Conservation (phyloP, 208 protist species). For the Wallacemonas sp. region DNA sequence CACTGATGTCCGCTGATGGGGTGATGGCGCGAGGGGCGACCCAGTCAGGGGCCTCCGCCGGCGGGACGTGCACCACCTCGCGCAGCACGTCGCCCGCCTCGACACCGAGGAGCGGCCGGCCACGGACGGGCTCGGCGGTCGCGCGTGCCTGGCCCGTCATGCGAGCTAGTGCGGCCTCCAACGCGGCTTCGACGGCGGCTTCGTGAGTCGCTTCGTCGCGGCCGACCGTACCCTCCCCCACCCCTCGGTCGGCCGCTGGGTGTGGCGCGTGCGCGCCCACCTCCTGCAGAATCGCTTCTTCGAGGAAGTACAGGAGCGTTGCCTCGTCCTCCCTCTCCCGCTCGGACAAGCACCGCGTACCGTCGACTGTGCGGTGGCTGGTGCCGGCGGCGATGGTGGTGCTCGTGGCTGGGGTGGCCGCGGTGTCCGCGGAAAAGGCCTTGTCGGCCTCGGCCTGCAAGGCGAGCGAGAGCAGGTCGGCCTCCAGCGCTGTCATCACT, state of each 20-base stretch:
- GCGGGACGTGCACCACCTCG: background rate
- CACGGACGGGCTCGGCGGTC: background rate
- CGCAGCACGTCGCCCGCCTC: background rate
- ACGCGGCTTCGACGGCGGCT: background rate
- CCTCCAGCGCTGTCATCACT: conserved; percentile 20
- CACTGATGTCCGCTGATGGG: too few relatives aligned
- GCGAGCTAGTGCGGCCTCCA: background rate
- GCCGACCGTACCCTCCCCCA: too few relatives aligned
- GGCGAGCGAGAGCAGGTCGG: conserved; percentile 24
- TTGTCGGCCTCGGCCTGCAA: conserved; percentile 13
- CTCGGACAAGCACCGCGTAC: too few relatives aligned
- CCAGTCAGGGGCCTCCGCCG: too few relatives aligned
- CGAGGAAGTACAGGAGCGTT: conserved; percentile 10
- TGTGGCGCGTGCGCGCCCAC: too few relatives aligned
- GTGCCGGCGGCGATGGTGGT: too few relatives aligned
- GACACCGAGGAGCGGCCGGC: background rate
- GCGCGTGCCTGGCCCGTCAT: background rate
- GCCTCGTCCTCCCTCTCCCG: conserved; percentile 14
- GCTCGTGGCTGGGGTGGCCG: too few relatives aligned
- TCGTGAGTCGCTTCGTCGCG: too few relatives aligned
- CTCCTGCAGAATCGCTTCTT: conserved; percentile 11
- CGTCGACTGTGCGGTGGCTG: too few relatives aligned
- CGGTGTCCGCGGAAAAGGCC: background rate
- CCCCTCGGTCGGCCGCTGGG: too few relatives aligned
- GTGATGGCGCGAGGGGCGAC: too few relatives aligned